Percentiles rank a stretch among this genome's conserved stretches.
These are phyloP conservation scores for Paramecium octaurelia DNA, from an alignment of 73 alveolate genomes.

Conservation along the genomic window DNA sequence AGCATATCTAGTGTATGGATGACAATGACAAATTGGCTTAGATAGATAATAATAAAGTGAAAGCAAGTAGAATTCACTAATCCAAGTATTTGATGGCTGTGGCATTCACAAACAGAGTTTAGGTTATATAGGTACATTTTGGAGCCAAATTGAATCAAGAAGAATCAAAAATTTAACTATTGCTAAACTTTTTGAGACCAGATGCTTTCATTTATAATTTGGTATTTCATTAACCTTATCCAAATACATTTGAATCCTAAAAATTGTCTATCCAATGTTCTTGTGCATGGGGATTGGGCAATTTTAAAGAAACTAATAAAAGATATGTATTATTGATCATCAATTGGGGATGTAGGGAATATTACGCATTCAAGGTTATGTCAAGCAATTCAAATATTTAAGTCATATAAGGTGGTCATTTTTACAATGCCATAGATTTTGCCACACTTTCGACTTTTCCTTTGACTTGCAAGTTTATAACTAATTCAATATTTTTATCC, in stretches of 20 bases:
- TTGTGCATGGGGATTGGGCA: slow-evolving; percentile 44
- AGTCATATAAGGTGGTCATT: slow-evolving; percentile 36
- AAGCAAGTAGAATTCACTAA: neutral
- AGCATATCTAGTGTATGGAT: slow-evolving; percentile 12
- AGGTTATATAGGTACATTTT: neutral
- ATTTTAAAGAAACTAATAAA: slow-evolving; percentile 41
- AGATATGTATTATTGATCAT: slow-evolving; percentile 5
- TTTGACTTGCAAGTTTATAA: neutral
- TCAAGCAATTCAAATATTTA: neutral
- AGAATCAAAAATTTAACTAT: neutral
- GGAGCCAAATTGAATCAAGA: neutral
- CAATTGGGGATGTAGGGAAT: slow-evolving; percentile 51
- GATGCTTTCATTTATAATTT: slow-evolving; percentile 14
- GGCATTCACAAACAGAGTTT: neutral
- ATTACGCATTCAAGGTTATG: slow-evolving; percentile 47
- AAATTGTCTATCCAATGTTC: neutral
- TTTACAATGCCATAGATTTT: neutral
- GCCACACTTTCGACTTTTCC: neutral
- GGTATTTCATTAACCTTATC: slow-evolving; percentile 5
- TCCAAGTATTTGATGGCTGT: neutral
- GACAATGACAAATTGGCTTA: neutral
- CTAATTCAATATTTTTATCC: neutral
- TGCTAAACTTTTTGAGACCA: slow-evolving; percentile 24
- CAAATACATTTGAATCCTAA: neutral
- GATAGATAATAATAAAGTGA: neutral